These are phyloP conservation scores for Venturia pyrina DNA, from an alignment of 2,329 filamentous ascomycete species.

Conservation along the genomic window DNA sequence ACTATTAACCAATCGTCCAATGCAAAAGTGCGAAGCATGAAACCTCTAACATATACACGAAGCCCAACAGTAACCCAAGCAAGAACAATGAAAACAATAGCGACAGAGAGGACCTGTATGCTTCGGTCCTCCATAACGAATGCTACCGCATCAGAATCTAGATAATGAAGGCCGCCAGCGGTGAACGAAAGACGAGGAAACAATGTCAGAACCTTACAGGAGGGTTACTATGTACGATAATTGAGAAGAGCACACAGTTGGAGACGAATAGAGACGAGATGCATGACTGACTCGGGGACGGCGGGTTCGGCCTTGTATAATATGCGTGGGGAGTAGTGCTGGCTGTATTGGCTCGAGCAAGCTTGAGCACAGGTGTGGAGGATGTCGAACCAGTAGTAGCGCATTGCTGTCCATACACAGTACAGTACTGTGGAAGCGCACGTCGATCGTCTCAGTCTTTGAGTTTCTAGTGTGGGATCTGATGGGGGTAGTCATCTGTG, in stretches of 20 bases:
- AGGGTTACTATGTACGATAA: background rate
- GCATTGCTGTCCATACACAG: too few species aligned
- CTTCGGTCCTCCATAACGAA: slow-evolving; percentile 10
- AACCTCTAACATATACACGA: slow-evolving; percentile 1
- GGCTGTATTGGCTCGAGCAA: background rate
- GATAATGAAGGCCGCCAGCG: background rate
- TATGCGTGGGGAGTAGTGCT: background rate
- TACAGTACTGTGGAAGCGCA: background rate
- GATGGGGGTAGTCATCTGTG: background rate
- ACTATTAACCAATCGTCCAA: slow-evolving; percentile 13
- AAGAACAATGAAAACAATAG: background rate
- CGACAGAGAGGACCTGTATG: background rate
- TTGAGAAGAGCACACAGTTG: background rate
- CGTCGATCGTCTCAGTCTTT: background rate
- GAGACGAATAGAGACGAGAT: background rate
- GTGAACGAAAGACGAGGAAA: background rate
- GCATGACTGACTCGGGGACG: background rate
- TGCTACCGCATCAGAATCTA: slow-evolving; percentile 3
- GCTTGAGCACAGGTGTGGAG: background rate
- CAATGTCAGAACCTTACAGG: too few species aligned
- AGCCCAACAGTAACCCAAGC: slow-evolving; percentile 7
- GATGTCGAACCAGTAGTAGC: background rate
- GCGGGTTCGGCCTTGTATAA: background rate
- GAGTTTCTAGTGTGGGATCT: background rate
- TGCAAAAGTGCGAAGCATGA: slow-evolving; percentile 9